phyloP scores from a whole-genome alignment of 2,329 filamentous ascomycete genomes.

The Cladosporium phlei region DNA sequence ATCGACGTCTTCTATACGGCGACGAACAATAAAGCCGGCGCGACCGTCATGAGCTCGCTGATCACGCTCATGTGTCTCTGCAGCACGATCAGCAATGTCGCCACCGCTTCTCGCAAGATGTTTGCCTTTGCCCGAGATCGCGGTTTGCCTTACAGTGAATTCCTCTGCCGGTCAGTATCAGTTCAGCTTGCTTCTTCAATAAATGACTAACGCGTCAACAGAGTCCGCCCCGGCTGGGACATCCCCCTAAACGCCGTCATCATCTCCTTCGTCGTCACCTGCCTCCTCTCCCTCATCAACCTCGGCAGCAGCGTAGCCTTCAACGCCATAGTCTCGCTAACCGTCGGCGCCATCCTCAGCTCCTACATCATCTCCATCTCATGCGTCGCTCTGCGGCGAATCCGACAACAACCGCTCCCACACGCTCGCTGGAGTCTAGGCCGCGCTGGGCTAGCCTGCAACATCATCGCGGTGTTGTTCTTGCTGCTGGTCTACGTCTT shows the following conservation, averaged over 20 bases:
- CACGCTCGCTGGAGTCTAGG: conserved; percentile 10
- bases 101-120: conserved; percentile 30
- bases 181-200: neutral
- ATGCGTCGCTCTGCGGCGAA: conserved; percentile 17
- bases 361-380: conserved; percentile 32
- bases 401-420: conserved; percentile 3
- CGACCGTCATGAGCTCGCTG: conserved; percentile 28
- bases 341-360: conserved; percentile 31
- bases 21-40: conserved; percentile 28
- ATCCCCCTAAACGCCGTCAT: conserved; percentile 18
- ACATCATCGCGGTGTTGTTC: conserved; percentile 11
- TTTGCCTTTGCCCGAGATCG: conserved; percentile 32
- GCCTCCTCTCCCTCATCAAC: conserved; percentile 17
- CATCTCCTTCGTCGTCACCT: conserved; percentile 14
- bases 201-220: neutral
- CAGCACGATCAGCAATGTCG: conserved; percentile 33
- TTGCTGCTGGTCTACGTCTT: conserved; percentile 13
- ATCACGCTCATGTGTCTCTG: conserved; percentile 31
- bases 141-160: conserved; percentile 31
- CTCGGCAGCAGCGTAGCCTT: conserved; percentile 9
- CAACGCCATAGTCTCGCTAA: conserved; percentile 39
- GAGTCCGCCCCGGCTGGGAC: conserved; percentile 28
- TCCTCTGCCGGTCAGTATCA: conserved; percentile 21
- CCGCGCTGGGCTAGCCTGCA: conserved; percentile 3
- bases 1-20: conserved; percentile 32